Evolutionary conservation across 2,329 filamentous ascomycete species (phyloP), one percentile per base, ranked within the genome.

Genomic region (Monilinia aucupariae): DNA sequence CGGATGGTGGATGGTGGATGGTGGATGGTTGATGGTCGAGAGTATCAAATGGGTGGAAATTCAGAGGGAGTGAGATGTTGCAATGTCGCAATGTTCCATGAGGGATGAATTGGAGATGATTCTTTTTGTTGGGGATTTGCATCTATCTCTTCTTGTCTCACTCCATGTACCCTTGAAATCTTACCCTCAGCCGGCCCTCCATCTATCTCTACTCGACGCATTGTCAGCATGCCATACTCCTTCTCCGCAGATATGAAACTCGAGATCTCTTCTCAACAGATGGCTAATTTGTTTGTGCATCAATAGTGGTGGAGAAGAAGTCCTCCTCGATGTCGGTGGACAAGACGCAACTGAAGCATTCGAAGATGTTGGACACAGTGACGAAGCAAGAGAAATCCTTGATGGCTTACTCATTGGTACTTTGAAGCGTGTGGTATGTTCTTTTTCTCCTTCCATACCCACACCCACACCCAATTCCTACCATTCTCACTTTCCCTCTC

Each of bases 321-420:
- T 99, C 71, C 82, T 99, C 68, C 88, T 99, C 71, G 94, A 99
- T 71, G 92, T 97, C 68, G 94, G 83, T 74, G 94, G 94, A 71
- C 92, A 96, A 80, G 94, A 99, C 78, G 89, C 90, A 73, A 96
- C 93, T 72, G 94, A 97, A 80, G 93, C 94, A 66, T 99, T 99
- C 76, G 94, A 99, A 82, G 94, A 99, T 79, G 94, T 99, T 74
- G 94, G 94, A 75, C 94, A 99, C 88, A 96, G 90, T 73, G 94
- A 99, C 78, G 94, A 99, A 83, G 94, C 94, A 70, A 89, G 94
- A 70, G 93, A 97, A 81, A 93, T 96, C 70, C 86, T 99, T 64
- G 86, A 89, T 39, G 85, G 85, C 73, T 81, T 96, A 68, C 78
- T 86, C 59, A 83, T 94, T 69, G 92, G 91, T 68, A 82, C 75